Evolutionary conservation across 2,329 filamentous ascomycete genomes (phyloP).

Genomic region (Aspergillaceae sp.): DNA sequence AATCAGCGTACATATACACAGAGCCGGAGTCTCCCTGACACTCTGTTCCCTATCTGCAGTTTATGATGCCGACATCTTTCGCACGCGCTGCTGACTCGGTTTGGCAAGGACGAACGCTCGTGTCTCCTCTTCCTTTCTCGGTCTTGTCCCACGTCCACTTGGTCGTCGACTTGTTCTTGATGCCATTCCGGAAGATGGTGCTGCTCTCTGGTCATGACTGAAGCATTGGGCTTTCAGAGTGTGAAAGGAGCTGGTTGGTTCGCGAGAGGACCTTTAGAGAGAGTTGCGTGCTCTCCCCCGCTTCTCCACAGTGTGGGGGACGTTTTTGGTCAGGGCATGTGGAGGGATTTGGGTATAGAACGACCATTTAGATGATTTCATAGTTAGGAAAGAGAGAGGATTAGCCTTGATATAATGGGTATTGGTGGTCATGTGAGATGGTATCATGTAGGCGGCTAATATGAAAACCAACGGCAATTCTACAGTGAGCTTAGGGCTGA

Average conservation of each 20-base stretch:
- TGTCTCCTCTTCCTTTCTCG: slow-evolving; percentile 1
- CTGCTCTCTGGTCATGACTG: neutral
- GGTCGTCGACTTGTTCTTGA: slow-evolving; percentile 13
- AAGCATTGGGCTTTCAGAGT: neutral
- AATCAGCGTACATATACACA: neutral
- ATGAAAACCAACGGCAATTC: too few species aligned
- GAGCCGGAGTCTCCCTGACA: neutral
- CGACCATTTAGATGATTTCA: too few species aligned
- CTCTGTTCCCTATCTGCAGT: slow-evolving; percentile 13
- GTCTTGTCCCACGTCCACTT: neutral
- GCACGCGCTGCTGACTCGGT: slow-evolving; percentile 22
- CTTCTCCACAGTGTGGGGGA: slow-evolving; percentile 8
- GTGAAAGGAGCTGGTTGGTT: neutral
- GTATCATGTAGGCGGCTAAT: too few species aligned
- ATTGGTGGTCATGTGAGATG: too few species aligned
- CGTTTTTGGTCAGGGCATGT: slow-evolving; percentile 14
- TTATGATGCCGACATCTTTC: slow-evolving; percentile 25
- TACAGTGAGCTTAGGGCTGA: too few species aligned
- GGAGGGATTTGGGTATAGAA: neutral
- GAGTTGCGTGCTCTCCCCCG: neutral
- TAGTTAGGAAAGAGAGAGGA: too few species aligned
- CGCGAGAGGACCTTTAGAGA: neutral
- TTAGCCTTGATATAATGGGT: too few species aligned
- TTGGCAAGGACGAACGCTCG: slow-evolving; percentile 9
- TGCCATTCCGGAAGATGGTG: slow-evolving; percentile 12